Percentiles rank a stretch among this genome's conserved stretches.
Evolutionary conservation across 371 early-diverging fungal species (phyloP).

Genomic region (Apophysomyces variabilis): DNA sequence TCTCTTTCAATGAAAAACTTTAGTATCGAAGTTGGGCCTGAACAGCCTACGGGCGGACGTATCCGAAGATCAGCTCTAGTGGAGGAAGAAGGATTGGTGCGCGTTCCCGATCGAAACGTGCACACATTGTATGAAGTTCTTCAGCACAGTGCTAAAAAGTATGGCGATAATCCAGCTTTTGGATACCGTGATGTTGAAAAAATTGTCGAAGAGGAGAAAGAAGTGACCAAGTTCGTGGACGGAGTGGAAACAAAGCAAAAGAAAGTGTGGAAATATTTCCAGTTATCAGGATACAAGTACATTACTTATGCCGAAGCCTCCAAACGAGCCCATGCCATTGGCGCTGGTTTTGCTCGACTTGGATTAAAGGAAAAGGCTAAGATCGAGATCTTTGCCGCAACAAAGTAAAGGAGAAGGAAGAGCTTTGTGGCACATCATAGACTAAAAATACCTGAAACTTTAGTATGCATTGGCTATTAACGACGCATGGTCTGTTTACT

Average conservation of each 20-base stretch:
- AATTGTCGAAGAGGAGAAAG: conserved; percentile 79
- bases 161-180: conserved; percentile 57
- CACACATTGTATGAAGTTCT: conserved; percentile 76
- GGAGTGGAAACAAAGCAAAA: conserved; percentile 72
- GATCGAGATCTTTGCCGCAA: conserved; percentile 71
- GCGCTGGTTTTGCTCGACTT: conserved; percentile 68
- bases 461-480: conserved; percentile 78
- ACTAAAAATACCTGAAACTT: background rate
- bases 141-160: conserved; percentile 54
- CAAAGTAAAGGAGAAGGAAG: conserved; percentile 52
- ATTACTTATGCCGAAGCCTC: conserved; percentile 67
- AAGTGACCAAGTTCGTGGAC: conserved; percentile 69
- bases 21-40: conserved; percentile 27
- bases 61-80: conserved; percentile 55
- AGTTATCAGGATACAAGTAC: conserved; percentile 73
- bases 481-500: conserved; percentile 73
- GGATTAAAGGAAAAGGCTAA: conserved; percentile 65
- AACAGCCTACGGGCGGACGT: conserved; percentile 39
- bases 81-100: conserved; percentile 48
- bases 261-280: conserved; percentile 86
- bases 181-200: conserved; percentile 70
- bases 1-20: conserved; percentile 20
- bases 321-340: conserved; percentile 53
- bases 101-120: conserved; percentile 58
- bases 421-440: background rate